Evolutionary conservation across 1,284 basidiomycete species (phyloP).

Genomic region (Ustilago bromivora): DNA sequence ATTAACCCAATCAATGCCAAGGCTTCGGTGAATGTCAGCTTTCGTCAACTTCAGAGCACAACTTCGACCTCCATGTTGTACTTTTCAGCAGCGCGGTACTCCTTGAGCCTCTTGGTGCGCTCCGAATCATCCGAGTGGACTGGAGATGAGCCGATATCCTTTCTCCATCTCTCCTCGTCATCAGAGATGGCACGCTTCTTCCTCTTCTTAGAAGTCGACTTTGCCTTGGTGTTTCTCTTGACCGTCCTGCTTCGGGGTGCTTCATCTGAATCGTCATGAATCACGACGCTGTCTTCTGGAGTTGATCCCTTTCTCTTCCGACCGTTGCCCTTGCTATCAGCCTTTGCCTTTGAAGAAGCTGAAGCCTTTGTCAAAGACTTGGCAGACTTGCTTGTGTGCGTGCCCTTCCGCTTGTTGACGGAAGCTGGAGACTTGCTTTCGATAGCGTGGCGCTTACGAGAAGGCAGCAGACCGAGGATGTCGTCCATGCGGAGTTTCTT

Average conservation of each 20-base stretch:
- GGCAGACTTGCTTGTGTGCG: constrained; percentile 10
- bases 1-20: background rate
- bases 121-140: constrained; percentile 36
- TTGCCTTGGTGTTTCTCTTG: background rate
- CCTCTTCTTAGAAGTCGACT: constrained; percentile 6
- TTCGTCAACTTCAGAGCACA: constrained; percentile 20
- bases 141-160: constrained; percentile 14
- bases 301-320: background rate
- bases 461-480: constrained; percentile 19
- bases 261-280: constrained; percentile 10
- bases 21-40: background rate
- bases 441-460: constrained; percentile 3
- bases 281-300: background rate
- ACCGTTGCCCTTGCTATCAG: background rate
- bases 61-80: constrained; percentile 29
- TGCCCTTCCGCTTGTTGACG: constrained; percentile 5
- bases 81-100: constrained; percentile 24
- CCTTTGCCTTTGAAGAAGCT: constrained; percentile 3
- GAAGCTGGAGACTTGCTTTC: background rate
- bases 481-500: constrained; percentile 35
- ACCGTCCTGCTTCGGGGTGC: background rate
- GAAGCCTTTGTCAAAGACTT: background rate
- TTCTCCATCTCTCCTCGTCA: constrained; percentile 13
- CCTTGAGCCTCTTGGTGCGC: constrained; percentile 32
- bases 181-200: constrained; percentile 12